Evolutionary conservation across 352 stramenopile species (phyloP).

Genomic region (Globisporangium cystogenes): DNA sequence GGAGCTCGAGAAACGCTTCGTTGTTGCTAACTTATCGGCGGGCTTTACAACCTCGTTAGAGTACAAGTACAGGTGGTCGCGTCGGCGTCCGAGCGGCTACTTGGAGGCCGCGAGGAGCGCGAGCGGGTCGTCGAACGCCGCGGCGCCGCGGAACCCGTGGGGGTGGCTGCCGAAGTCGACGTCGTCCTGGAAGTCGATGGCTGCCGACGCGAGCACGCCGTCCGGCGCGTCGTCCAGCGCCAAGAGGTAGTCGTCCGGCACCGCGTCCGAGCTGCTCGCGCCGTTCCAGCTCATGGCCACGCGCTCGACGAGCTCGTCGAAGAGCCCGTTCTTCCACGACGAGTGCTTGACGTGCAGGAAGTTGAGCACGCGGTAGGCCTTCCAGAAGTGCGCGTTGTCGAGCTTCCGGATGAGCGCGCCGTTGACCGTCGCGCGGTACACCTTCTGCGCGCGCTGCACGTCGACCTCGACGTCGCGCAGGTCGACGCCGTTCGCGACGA

Average conservation of each 20-base stretch:
- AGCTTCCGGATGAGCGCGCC: conserved; percentile 70
- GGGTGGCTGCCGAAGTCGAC: conserved; percentile 3
- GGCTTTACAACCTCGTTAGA: neutral
- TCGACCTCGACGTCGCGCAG: conserved; percentile 90
- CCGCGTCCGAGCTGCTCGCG: conserved; percentile 21
- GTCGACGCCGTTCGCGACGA: conserved; percentile 89
- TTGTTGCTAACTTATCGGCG: neutral
- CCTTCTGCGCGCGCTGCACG: conserved; percentile 94
- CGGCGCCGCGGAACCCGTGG: conserved; percentile 2
- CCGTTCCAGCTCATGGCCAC: conserved; percentile 48
- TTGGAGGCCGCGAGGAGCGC: conserved; percentile 26
- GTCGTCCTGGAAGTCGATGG: conserved; percentile 12
- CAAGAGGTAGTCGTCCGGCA: conserved; percentile 45
- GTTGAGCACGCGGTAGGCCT: conserved; percentile 63
- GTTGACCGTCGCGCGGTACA: conserved; percentile 85
- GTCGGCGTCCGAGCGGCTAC: neutral
- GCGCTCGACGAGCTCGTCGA: conserved; percentile 73
- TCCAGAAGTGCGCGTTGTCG: conserved; percentile 85
- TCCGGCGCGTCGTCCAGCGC: conserved; percentile 42
- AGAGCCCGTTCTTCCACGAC: conserved; percentile 67
- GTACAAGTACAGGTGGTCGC: no score
- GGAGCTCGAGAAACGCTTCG: neutral
- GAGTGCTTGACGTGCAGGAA: conserved; percentile 76
- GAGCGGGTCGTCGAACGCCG: conserved; percentile 24
- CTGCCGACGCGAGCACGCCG: conserved; percentile 16